Conservation (phyloP, 495 filamentous ascomycete genomes). For the Delitschia confertaspora region DNA sequence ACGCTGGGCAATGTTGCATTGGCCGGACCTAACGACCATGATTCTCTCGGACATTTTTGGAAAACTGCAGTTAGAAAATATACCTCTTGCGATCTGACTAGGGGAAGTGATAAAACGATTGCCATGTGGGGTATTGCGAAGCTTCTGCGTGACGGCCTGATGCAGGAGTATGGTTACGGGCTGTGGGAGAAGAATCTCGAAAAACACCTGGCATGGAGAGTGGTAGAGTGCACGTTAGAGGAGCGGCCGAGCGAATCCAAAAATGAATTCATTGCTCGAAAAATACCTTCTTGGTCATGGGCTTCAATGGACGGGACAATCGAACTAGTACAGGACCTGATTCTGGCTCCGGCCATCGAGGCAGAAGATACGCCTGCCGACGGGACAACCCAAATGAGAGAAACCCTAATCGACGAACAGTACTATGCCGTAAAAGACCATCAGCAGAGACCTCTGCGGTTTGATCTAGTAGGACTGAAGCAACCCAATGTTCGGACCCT, state of each 20-base stretch:
- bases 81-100: constrained; percentile 18
- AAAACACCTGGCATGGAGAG: constrained; percentile 20
- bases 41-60: constrained; percentile 16
- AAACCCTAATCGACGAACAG: not conserved
- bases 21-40: constrained; percentile 13
- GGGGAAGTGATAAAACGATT: constrained; percentile 10
- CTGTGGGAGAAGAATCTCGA: constrained; percentile 14
- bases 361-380: not conserved
- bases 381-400: not conserved
- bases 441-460: not conserved
- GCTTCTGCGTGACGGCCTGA: constrained; percentile 12
- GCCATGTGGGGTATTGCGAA: constrained; percentile 24
- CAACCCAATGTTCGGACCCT: too few species aligned
- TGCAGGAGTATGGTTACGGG: constrained; percentile 9
- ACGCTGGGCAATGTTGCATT: not conserved
- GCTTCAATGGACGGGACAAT: constrained; percentile 10
- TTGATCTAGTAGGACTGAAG: constrained; percentile 6
- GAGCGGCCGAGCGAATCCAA: constrained; percentile 6
- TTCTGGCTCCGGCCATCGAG: too few species aligned
- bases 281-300: constrained; percentile 16
- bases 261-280: not conserved
- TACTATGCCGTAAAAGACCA: constrained; percentile 7
- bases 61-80: constrained; percentile 13
- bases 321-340: constrained; percentile 1
- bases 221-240: constrained; percentile 6